Conservation (phyloP, 2,329 filamentous ascomycete genomes). For the Fusarium transvaalense region DNA sequence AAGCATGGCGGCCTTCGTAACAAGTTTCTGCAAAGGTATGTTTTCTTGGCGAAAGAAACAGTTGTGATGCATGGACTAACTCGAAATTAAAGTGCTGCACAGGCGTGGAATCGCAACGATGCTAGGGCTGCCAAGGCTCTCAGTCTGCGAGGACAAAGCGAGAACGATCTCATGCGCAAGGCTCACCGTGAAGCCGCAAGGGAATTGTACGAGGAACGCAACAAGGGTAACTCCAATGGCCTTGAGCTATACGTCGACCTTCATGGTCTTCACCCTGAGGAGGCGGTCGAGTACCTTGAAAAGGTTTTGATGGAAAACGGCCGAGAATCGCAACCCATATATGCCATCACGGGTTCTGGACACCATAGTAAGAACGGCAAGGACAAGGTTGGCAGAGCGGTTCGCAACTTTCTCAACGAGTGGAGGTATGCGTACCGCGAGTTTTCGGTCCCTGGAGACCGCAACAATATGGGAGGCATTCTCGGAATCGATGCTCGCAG, state of each 20-base stretch:
- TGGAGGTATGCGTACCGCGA: slow-evolving; percentile 97
- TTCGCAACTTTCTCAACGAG: slow-evolving; percentile 91
- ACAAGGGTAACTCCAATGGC: slow-evolving; percentile 72
- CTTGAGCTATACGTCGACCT: slow-evolving; percentile 93
- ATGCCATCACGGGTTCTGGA: slow-evolving; percentile 95
- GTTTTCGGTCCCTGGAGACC: slow-evolving; percentile 95
- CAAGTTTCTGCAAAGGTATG: slow-evolving; percentile 93
- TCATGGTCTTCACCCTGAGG: slow-evolving; percentile 97
- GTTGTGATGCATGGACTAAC: slow-evolving; percentile 7
- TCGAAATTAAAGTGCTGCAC: slow-evolving; percentile 76
- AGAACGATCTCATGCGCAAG: slow-evolving; percentile 97
- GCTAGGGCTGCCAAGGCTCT: slow-evolving; percentile 95
- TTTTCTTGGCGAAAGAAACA: slow-evolving; percentile 2
- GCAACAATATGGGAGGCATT: slow-evolving; percentile 83
- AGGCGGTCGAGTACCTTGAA: slow-evolving; percentile 94
- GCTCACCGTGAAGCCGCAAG: slow-evolving; percentile 94
- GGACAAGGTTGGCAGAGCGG: slow-evolving; percentile 96
- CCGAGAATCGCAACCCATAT: slow-evolving; percentile 80
- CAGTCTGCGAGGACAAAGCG: slow-evolving; percentile 92
- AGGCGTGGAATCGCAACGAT: slow-evolving; percentile 99
- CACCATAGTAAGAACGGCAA: slow-evolving; percentile 99
- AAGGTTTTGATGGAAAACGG: slow-evolving; percentile 87
- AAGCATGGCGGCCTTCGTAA: slow-evolving; percentile 96
- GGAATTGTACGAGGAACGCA: slow-evolving; percentile 93
- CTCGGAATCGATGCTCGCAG: slow-evolving; percentile 75